phyloP scores from a whole-genome alignment of 1,139 yeast species.

The Candida gigantensis region DNA sequence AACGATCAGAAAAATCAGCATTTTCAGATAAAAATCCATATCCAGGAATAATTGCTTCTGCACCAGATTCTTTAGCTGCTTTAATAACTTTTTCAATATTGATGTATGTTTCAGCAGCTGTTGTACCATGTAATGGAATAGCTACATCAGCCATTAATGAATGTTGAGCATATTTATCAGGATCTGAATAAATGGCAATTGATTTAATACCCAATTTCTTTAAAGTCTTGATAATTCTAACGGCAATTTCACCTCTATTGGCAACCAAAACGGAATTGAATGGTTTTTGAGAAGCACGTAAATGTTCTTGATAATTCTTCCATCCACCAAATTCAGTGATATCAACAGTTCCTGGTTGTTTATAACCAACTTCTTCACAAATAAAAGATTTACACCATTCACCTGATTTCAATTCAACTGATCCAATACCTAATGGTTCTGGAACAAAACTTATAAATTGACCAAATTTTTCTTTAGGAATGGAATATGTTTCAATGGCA shows the following conservation, averaged over 20 bases:
- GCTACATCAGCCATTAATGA: slow-evolving; percentile 81
- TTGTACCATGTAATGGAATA: slow-evolving; percentile 72
- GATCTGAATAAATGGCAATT: slow-evolving; percentile 87
- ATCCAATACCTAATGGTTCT: slow-evolving; percentile 92
- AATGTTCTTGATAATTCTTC: slow-evolving; percentile 62
- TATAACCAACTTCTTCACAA: slow-evolving; percentile 87
- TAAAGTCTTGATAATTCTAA: slow-evolving; percentile 84
- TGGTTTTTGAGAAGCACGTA: slow-evolving; percentile 47
- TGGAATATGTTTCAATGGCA: slow-evolving; percentile 76
- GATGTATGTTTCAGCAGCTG: slow-evolving; percentile 90
- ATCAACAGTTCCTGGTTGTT: slow-evolving; percentile 67
- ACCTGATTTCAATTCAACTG: slow-evolving; percentile 78
- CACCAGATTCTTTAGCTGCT: slow-evolving; percentile 80
- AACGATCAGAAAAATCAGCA: slow-evolving; percentile 91
- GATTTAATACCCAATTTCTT: slow-evolving; percentile 76
- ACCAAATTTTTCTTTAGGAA: slow-evolving; percentile 79
- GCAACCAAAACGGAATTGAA: slow-evolving; percentile 88
- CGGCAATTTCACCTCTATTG: slow-evolving; percentile 97
- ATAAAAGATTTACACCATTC: slow-evolving; percentile 88
- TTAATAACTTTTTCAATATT: slow-evolving; percentile 77
- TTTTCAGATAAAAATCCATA: slow-evolving; percentile 96
- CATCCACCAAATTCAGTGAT: slow-evolving; percentile 88
- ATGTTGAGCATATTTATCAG: slow-evolving; percentile 86
- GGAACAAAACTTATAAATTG: slow-evolving; percentile 85
- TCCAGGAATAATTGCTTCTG: slow-evolving; percentile 95